phyloP scores from a whole-genome alignment of 371 early-diverging fungal genomes.

The Mortierella sp. region DNA sequence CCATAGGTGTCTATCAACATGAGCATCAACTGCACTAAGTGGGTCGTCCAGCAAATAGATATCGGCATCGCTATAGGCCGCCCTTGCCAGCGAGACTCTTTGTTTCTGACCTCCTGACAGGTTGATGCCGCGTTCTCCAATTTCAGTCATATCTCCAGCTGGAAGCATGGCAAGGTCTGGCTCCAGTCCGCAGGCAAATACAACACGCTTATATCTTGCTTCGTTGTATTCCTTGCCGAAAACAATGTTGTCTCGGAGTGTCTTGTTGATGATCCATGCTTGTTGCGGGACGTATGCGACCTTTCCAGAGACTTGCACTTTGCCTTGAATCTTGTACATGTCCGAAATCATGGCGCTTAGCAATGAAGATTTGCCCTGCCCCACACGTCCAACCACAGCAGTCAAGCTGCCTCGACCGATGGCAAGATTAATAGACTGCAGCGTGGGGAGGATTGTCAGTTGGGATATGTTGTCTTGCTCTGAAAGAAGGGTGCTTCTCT shows the following conservation, averaged over 20 bases:
- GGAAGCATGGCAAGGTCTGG: constrained; percentile 73
- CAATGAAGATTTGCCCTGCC: constrained; percentile 62
- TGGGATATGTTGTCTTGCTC: background rate
- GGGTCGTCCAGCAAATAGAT: constrained; percentile 72
- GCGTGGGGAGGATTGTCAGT: background rate
- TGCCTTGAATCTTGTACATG: constrained; percentile 57
- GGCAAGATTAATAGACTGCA: constrained; percentile 35
- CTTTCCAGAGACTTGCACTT: constrained; percentile 55
- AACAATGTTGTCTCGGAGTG: constrained; percentile 64
- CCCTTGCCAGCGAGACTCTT: constrained; percentile 65
- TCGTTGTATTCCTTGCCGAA: constrained; percentile 63
- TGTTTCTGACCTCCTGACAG: constrained; percentile 70
- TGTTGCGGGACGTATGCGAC: constrained; percentile 65
- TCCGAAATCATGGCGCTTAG: constrained; percentile 61
- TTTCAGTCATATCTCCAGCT: constrained; percentile 74
- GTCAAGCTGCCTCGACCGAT: constrained; percentile 37
- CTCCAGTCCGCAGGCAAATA: constrained; percentile 67
- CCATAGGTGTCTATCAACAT: constrained; percentile 77
- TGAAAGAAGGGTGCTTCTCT: background rate
- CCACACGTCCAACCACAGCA: constrained; percentile 62
- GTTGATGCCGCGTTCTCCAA: constrained; percentile 67
- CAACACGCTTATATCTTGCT: constrained; percentile 55
- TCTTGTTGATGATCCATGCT: constrained; percentile 67
- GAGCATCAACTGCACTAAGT: constrained; percentile 70
- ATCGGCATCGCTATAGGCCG: constrained; percentile 62